Conservation (phyloP, 75 land plant species). For the Sequoiadendron giganteum region DNA sequence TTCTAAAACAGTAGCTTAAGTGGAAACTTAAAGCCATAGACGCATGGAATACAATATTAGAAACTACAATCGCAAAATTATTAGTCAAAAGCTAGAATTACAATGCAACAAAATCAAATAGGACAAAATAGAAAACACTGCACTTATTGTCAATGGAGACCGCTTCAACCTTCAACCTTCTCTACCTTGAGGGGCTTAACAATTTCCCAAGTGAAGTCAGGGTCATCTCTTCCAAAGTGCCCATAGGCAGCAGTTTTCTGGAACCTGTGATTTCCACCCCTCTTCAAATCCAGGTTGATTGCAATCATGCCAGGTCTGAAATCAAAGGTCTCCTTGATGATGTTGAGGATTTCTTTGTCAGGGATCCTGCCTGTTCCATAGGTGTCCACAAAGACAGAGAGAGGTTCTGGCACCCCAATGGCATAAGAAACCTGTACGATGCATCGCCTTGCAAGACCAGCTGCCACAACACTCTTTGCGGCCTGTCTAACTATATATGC, state of each 20-base stretch:
- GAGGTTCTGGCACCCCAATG: conserved; percentile 44
- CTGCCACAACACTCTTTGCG: conserved; percentile 33
- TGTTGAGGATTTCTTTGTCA: conserved; percentile 33
- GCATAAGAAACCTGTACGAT: conserved; percentile 43
- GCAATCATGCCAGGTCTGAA: conserved; percentile 53
- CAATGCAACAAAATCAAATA: not conserved
- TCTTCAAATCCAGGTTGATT: conserved; percentile 38
- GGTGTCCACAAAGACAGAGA: conserved; percentile 38
- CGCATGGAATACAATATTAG: not conserved
- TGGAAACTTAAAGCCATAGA: not conserved
- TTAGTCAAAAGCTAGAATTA: not conserved
- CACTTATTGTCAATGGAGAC: not conserved
- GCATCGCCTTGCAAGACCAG: conserved; percentile 28
- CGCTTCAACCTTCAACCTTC: not conserved
- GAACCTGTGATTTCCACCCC: conserved; percentile 47
- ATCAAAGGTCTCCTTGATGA: conserved; percentile 46
- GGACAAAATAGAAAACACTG: no score
- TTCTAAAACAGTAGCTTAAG: not conserved
- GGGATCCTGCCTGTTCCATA: conserved; percentile 32
- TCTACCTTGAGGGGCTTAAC: conserved; percentile 38
- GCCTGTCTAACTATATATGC: conserved; percentile 30
- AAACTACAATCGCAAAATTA: not conserved
- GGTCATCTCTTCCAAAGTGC: conserved; percentile 47
- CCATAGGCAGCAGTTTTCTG: conserved; percentile 60
- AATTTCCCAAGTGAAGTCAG: conserved; percentile 76